These are phyloP conservation scores for Vitellaria paradoxa DNA, from an alignment of 179 eudicot genomes.

Conservation along the genomic window DNA sequence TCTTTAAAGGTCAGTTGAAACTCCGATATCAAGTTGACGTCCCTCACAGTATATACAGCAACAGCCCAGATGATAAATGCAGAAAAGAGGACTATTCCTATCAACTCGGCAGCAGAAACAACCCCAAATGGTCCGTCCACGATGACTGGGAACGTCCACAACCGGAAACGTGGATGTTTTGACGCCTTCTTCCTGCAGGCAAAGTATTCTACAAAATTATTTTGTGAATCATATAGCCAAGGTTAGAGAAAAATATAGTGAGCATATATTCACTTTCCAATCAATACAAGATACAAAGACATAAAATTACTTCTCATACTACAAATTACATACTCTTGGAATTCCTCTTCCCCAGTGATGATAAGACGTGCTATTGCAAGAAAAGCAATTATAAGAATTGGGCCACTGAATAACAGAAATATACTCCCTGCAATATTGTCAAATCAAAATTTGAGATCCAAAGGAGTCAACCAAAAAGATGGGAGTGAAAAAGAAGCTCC, in stretches of 20 bases:
- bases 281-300: not conserved
- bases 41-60: conserved; percentile 33
- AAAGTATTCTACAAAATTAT: not conserved
- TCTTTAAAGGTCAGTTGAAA: conserved; percentile 24
- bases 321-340: conserved; percentile 46
- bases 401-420: conserved; percentile 53
- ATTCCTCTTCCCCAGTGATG: conserved; percentile 53
- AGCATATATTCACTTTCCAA: not conserved
- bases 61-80: conserved; percentile 54
- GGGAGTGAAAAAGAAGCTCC: not conserved
- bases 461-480: too few species aligned
- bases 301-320: not conserved
- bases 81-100: conserved; percentile 53
- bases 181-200: conserved; percentile 43
- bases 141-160: conserved; percentile 85
- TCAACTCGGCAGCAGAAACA: conserved; percentile 69
- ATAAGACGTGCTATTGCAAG: conserved; percentile 32
- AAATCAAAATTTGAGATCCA: too few species aligned
- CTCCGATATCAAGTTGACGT: conserved; percentile 25
- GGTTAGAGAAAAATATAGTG: not conserved
- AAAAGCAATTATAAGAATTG: conserved; percentile 36
- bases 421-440: conserved; percentile 47
- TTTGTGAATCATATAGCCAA: not conserved
- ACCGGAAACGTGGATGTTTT: conserved; percentile 42
- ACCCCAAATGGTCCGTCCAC: conserved; percentile 88